These are phyloP conservation scores for Leccinum incarnatum DNA, from an alignment of 768 basidiomycete species.

Conservation along the genomic window DNA sequence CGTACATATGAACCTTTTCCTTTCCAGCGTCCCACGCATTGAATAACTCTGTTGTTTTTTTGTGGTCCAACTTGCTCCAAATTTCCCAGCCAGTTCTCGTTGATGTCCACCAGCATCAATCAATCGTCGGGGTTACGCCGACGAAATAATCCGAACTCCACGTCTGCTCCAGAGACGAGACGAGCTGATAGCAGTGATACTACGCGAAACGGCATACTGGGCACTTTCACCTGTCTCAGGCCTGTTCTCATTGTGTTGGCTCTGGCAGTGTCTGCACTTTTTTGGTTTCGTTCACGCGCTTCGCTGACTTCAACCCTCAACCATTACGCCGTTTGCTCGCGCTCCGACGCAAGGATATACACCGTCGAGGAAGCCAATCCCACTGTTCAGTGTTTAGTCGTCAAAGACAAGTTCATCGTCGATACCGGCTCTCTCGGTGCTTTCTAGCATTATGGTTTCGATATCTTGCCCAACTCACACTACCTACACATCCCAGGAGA, in stretches of 20 bases:
- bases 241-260: conserved; percentile 3
- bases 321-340: conserved; percentile 66
- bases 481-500: conserved; percentile 33
- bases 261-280: conserved; percentile 5
- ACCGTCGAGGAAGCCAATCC: conserved; percentile 59
- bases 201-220: neutral
- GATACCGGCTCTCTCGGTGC: conserved; percentile 57
- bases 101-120: neutral
- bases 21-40: no score
- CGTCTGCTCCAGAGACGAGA: neutral
- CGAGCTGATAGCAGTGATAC: neutral
- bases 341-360: conserved; percentile 50
- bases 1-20: no score
- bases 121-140: conserved; percentile 7
- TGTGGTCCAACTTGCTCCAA: neutral
- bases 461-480: conserved; percentile 1
- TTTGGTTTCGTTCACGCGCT: conserved; percentile 8
- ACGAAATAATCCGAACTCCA: conserved; percentile 3
- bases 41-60: neutral
- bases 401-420: conserved; percentile 48
- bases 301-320: conserved; percentile 14
- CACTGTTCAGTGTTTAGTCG: conserved; percentile 61
- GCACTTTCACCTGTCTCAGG: neutral
- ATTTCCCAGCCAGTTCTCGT: neutral
- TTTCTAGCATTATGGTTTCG: conserved; percentile 18